These are phyloP conservation scores for Monosporascus sp. DNA, from an alignment of 2,329 filamentous ascomycete genomes.

Conservation along the genomic window DNA sequence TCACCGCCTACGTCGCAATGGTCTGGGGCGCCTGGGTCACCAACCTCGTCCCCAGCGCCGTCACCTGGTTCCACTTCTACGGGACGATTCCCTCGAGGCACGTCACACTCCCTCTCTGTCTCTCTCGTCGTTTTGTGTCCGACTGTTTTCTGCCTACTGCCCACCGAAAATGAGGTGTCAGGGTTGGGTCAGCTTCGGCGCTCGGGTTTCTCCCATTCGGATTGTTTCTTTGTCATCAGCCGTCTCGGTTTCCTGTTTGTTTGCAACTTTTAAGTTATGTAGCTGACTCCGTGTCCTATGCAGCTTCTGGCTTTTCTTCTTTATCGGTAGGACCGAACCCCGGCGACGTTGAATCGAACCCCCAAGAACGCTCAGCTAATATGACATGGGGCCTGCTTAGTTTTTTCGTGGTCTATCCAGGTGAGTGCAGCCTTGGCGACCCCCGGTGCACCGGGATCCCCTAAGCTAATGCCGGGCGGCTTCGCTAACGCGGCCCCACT, in stretches of 20 bases:
- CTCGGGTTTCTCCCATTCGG: no score
- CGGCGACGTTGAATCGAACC: not conserved
- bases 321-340: not conserved
- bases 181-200: no score
- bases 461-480: not conserved
- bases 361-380: not conserved
- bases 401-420: not conserved
- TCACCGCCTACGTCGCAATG: not conserved
- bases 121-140: no score
- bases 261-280: no score
- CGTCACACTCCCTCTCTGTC: not conserved
- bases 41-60: not conserved
- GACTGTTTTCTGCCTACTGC: no score
- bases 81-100: not conserved
- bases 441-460: not conserved
- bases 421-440: not conserved
- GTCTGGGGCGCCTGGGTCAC: not conserved
- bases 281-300: not conserved
- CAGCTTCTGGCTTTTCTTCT: not conserved
- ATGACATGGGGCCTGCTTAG: not conserved
- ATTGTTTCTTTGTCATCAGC: no score
- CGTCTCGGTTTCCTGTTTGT: no score
- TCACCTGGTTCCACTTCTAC: not conserved
- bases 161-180: no score
- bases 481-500: not conserved